phyloP scores from a whole-genome alignment of 2,329 filamentous ascomycete species.

The Ophiostoma sp. region DNA sequence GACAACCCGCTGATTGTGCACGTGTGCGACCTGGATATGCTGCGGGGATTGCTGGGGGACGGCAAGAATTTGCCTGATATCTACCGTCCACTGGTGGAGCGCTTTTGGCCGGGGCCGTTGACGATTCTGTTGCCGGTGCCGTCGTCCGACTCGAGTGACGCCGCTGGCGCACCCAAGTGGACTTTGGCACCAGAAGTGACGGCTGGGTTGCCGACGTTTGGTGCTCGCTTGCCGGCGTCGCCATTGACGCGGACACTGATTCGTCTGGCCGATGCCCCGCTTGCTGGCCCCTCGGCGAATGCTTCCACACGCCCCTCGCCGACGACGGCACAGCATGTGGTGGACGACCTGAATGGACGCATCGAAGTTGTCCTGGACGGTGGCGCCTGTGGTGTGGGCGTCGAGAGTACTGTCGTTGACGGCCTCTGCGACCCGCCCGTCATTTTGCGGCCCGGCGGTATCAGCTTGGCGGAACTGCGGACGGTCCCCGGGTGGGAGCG shows the following conservation, averaged over 20 bases:
- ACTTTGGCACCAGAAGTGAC: constrained; percentile 86
- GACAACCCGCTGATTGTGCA: constrained; percentile 97
- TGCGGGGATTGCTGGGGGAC: constrained; percentile 59
- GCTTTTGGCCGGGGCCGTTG: constrained; percentile 92
- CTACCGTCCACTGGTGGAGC: constrained; percentile 74
- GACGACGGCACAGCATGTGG: constrained; percentile 85
- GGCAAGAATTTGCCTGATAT: constrained; percentile 63
- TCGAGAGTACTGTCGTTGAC: constrained; percentile 96
- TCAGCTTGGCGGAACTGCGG: constrained; percentile 78
- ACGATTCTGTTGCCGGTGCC: constrained; percentile 86
- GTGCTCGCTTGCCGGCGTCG: constrained; percentile 83
- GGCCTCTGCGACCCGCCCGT: constrained; percentile 78
- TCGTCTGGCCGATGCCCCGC: constrained; percentile 69
- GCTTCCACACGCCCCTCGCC: constrained; percentile 91
- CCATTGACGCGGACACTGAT: constrained; percentile 87
- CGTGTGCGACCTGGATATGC: constrained; percentile 76
- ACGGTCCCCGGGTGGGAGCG: constrained; percentile 77
- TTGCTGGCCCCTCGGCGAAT: constrained; percentile 93
- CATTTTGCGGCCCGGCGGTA: constrained; percentile 81
- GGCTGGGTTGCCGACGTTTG: constrained; percentile 80
- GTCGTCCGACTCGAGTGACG: constrained; percentile 45
- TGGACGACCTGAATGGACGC: constrained; percentile 79
- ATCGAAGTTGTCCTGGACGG: constrained; percentile 90
- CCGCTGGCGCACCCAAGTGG: neutral
- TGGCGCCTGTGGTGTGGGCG: constrained; percentile 80